A percentile compares a stretch with the other conserved stretches of the same genome.
phyloP scores from a whole-genome alignment of 2,329 filamentous ascomycete genomes.

The Fusarium sp. region DNA sequence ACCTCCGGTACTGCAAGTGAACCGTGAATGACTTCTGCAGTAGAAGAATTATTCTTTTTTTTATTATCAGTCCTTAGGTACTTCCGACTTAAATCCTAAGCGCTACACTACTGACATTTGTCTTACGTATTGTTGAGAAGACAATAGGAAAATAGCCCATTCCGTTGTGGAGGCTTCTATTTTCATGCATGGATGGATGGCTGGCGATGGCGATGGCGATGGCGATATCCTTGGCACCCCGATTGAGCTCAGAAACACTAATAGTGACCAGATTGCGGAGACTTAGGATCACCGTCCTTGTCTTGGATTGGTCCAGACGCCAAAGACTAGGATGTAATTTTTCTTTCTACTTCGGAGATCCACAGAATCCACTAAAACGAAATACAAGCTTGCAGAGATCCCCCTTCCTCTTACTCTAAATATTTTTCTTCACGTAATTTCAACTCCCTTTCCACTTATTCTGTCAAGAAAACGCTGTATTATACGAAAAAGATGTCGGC shows the following conservation, averaged over 20 bases:
- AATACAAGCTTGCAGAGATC: slow-evolving; percentile 9
- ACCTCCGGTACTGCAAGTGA: background rate
- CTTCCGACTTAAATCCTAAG: too few relatives aligned
- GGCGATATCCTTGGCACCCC: background rate
- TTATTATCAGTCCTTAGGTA: background rate
- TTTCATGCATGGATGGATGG: too few relatives aligned
- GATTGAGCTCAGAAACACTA: background rate
- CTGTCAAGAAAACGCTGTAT: accelerated
- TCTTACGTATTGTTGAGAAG: too few relatives aligned
- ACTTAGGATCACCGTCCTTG: background rate
- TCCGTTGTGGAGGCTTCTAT: background rate
- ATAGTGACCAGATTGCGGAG: background rate
- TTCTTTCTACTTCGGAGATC: background rate
- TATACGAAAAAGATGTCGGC: background rate
- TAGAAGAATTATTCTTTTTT: background rate
- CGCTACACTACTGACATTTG: too few relatives aligned
- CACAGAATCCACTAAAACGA: slow-evolving; percentile 7
- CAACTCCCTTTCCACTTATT: background rate
- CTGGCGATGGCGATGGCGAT: background rate
- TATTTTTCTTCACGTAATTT: background rate
- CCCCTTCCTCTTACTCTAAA: background rate
- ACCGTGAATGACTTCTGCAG: background rate
- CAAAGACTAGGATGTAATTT: background rate
- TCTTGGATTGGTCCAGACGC: background rate
- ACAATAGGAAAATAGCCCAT: background rate